Evolutionary conservation across 495 filamentous ascomycete species (phyloP).

Genomic region (Talaromyces adpressus): DNA sequence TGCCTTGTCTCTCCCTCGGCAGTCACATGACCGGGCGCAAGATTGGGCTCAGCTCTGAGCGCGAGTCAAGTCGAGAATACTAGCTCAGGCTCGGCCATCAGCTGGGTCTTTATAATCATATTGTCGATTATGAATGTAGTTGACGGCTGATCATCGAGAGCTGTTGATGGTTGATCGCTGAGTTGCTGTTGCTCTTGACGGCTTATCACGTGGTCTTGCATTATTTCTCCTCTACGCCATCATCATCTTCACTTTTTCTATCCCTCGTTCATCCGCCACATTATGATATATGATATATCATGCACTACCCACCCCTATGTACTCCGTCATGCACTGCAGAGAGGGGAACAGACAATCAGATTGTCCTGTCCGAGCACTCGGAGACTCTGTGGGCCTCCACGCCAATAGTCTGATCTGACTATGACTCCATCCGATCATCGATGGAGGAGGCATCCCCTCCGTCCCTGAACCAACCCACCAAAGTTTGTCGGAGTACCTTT

Average conservation of each 20-base stretch:
- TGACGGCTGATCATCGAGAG: not conserved
- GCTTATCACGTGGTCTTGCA: not conserved
- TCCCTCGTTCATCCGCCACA: not conserved
- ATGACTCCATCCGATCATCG: not conserved
- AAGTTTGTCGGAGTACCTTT: too few relatives aligned
- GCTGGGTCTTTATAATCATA: not conserved
- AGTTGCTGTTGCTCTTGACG: not conserved
- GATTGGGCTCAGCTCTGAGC: not conserved
- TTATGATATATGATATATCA: not conserved
- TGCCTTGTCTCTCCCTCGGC: not conserved
- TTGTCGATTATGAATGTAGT: not conserved
- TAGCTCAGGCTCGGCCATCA: not conserved
- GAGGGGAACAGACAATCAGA: not conserved
- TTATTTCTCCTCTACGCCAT: not conserved
- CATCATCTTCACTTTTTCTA: not conserved
- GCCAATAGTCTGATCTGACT: not conserved
- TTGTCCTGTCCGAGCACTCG: not conserved
- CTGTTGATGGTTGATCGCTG: not conserved
- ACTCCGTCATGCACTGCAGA: not conserved
- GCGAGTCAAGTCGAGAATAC: not conserved
- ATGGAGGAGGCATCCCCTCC: not conserved
- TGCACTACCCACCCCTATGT: not conserved
- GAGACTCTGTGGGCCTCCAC: not conserved
- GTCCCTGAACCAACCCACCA: not conserved
- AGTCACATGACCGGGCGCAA: not conserved